Evolutionary conservation across 2,329 filamentous ascomycete genomes (phyloP), one percentile per base, ranked within the genome.

Genomic region (Diaporthe capsici): DNA sequence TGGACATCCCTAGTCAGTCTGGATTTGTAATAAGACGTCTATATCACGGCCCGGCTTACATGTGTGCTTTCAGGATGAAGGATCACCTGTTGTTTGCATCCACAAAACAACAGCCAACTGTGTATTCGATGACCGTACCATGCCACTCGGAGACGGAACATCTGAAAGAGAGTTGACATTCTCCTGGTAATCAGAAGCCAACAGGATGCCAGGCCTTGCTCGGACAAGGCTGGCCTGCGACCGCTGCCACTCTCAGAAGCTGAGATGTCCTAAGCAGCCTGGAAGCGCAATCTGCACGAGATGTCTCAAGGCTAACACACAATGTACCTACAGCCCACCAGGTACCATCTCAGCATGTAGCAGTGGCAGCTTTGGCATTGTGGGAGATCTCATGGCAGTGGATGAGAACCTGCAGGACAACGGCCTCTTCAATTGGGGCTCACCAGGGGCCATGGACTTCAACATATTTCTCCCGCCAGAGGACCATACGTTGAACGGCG

Each of bases 201-300:
- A n/a, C 17, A 63, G 8, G 2, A 65, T 73, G 58, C 31, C 71
- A 22, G 53, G 47, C 39, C 71, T 42, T 22, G 28, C 79, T 61
- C 79, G 81, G 20, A 80, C 81, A 25, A 80, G 84, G 22, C 80
- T 82, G 42, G 84, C 85, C 20, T 87, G 85, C 76, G 85, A 87
- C 79, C 81, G 87, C 55, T 88, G 87, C 55, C 87, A 88, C 76
- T 82, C 83, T 25, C 87, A 89, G 53, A 88, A 88, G 79, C 81
- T 88, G 17, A 83, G 83, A 79, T 89, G 87, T 70, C 84, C 85
- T 7, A 87, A 86, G 72, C 81, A 83, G 39, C 75, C 81, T 0
- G 84, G 83, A 0, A 82, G 82, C 39, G 73, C 80, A 8, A 79
- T 79, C 15, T 89, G 87, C 77, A 81, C 81, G 12, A 84, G 86